A percentile compares a stretch with the other conserved stretches of the same genome.
Conservation (phyloP, 805 yeast species). For the Suhomyces sp. region DNA sequence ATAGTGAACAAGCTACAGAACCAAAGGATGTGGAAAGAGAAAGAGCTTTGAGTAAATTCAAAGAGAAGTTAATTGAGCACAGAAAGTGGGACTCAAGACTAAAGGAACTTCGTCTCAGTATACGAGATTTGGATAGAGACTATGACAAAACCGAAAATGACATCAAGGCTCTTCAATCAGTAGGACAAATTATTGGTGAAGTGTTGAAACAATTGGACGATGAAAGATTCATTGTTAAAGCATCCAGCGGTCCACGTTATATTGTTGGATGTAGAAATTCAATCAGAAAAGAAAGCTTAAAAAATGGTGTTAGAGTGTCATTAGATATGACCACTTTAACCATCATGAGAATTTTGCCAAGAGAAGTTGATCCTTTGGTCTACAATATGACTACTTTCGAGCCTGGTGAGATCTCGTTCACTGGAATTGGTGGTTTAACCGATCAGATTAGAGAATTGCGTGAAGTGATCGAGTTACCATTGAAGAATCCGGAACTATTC, state of each 20-base stretch:
- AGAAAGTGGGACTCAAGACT: constrained; percentile 91
- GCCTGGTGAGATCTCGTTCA: constrained; percentile 95
- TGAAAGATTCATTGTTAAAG: constrained; percentile 92
- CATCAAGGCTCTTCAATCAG: constrained; percentile 93
- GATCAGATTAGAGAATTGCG: constrained; percentile 96
- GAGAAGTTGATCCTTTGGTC: constrained; percentile 97
- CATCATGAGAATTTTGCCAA: constrained; percentile 93
- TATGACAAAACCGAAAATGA: constrained; percentile 95
- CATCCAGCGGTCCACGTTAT: constrained; percentile 95
- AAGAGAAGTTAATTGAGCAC: constrained; percentile 85
- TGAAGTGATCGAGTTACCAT: constrained; percentile 95
- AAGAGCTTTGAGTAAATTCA: constrained; percentile 72
- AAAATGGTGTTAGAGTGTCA: constrained; percentile 95
- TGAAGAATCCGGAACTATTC: constrained; percentile 95
- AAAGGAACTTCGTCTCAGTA: constrained; percentile 76
- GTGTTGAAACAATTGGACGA: constrained; percentile 92
- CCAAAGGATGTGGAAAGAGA: constrained; percentile 68
- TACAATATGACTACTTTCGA: constrained; percentile 97
- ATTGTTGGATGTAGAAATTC: constrained; percentile 97
- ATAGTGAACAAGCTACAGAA: constrained; percentile 14
- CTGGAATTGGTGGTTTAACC: constrained; percentile 92
- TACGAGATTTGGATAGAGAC: constrained; percentile 78
- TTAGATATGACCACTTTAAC: constrained; percentile 96
- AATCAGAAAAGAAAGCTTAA: constrained; percentile 74
- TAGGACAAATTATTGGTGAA: constrained; percentile 97